Evolutionary conservation across 441 rosid genomes (phyloP), one percentile per base, ranked within the genome.

Genomic region (Bocquillonia castaneifolia): DNA sequence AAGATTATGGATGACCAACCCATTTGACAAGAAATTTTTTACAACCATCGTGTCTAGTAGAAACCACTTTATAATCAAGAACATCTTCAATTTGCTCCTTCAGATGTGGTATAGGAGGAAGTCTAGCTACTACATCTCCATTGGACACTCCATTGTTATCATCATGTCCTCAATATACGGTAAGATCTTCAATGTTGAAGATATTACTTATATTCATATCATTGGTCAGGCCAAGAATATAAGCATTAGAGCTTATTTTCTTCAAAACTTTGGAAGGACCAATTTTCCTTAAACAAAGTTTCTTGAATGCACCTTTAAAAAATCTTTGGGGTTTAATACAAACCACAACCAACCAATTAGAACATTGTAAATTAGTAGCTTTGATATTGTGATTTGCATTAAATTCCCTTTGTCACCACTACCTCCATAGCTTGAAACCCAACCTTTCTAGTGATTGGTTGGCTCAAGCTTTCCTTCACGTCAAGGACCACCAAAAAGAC

Each of bases 161-260:
- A 0, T 34, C 64, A 40, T 39, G 50, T 1, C 50, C 9, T 10
- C 6, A n/a, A 60, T 60, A 60, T 18, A 10, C 12, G 40, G 64
- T 39, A 10, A 53, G 18, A 54, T 66, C 37, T 39, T 65, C 50
- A 34, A 52, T 18, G 12, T 65, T 36, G 18, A 65, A 65, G 17
- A 18, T 65, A 4, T 25, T 67, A 7, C 45, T 45, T 2, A 47
- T 50, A 14, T 7, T 18, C 36, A 59, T 34, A 13, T 59, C n/a
- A 14, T 25, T 37, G 15, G 36, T 29, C 13, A 59, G 42, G 0
- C 59, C 59, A 59, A 68, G 36, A 52, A 52, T 3, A 52, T 52
- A 10, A 10, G 23, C 53, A n/a, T n/a, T 20, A 6, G 3, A 4
- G 12, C 34, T 58, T 12, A 58, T 67, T 58, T 56, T 57, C 56